Percentiles rank a stretch among this genome's conserved stretches.
phyloP scores from a whole-genome alignment of 768 basidiomycete species.

The Podaxis rugospora region DNA sequence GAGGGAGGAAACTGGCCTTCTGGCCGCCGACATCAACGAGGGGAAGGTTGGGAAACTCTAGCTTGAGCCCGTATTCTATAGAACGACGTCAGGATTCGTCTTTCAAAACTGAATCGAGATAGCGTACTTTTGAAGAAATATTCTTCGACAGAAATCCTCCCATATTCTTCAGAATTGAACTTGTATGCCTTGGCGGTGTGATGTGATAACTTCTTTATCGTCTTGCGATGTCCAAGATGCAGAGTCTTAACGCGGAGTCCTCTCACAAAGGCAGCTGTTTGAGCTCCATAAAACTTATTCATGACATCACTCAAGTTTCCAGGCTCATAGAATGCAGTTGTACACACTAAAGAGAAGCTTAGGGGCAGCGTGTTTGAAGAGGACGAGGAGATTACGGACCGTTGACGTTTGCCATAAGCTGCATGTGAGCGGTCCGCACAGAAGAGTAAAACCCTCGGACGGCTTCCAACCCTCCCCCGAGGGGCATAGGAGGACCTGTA shows the following conservation, averaged over 20 bases:
- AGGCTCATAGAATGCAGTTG: slow-evolving; percentile 55
- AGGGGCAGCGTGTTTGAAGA: neutral
- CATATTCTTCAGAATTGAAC: slow-evolving; percentile 58
- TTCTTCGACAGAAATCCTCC: slow-evolving; percentile 48
- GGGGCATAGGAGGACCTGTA: slow-evolving; percentile 44
- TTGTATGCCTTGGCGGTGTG: slow-evolving; percentile 42
- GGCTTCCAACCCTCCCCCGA: slow-evolving; percentile 50
- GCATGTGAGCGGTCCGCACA: slow-evolving; percentile 50
- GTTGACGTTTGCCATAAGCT: slow-evolving; percentile 62
- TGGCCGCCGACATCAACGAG: slow-evolving; percentile 56
- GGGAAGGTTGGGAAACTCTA: slow-evolving; percentile 47
- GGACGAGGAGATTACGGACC: slow-evolving; percentile 36
- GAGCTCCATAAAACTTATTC: slow-evolving; percentile 57
- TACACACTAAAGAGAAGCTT: slow-evolving; percentile 35
- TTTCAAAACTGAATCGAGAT: neutral
- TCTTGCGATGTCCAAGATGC: slow-evolving; percentile 72
- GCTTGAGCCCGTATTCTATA: slow-evolving; percentile 55
- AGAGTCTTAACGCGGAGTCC: slow-evolving; percentile 61
- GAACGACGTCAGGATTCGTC: neutral
- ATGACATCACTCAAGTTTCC: slow-evolving; percentile 67
- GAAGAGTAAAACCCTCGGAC: slow-evolving; percentile 59
- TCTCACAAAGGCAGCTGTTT: slow-evolving; percentile 55
- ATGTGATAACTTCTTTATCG: slow-evolving; percentile 51
- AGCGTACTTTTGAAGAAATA: slow-evolving; percentile 67
- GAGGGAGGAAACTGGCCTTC: slow-evolving; percentile 50